Conservation (phyloP, 148 eudicot species). For the Pharnaceum exiguum region DNA sequence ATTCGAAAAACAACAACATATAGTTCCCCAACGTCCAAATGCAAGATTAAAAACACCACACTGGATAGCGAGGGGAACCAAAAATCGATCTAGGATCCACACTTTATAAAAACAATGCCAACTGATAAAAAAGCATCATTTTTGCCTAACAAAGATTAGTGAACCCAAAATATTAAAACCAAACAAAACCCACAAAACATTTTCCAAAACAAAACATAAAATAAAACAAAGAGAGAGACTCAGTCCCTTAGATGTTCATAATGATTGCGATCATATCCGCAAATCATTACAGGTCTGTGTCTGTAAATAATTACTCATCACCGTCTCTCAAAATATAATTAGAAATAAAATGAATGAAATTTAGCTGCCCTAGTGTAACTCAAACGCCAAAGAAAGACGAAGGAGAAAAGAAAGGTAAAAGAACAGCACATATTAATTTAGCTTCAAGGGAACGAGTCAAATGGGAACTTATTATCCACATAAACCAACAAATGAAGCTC, state of each 20-base stretch:
- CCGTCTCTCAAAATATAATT: conserved; percentile 3
- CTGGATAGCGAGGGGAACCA: conserved; percentile 69
- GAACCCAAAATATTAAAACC: conserved; percentile 6
- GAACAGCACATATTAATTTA: conserved; percentile 39
- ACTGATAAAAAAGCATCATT: background rate
- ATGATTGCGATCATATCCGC: conserved; percentile 72
- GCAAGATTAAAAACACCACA: conserved; percentile 25
- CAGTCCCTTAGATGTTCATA: conserved; percentile 57
- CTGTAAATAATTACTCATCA: conserved; percentile 55
- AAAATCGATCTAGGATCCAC: conserved; percentile 25
- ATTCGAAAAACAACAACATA: background rate
- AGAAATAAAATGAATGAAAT: background rate
- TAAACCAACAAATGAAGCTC: conserved; percentile 49
- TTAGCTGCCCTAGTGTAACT: conserved; percentile 35
- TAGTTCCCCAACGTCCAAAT: conserved; percentile 63
- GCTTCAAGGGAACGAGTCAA: conserved; percentile 92
- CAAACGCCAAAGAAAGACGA: conserved; percentile 10
- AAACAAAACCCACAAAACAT: no score
- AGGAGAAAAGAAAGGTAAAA: background rate
- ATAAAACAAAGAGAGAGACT: background rate
- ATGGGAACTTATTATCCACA: conserved; percentile 42
- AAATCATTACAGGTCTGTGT: conserved; percentile 88
- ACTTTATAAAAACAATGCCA: background rate
- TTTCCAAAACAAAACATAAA: no score
- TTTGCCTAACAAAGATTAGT: conserved; percentile 7